Conservation (phyloP, 768 basidiomycete species). For the Psilocybe subaeruginosa region DNA sequence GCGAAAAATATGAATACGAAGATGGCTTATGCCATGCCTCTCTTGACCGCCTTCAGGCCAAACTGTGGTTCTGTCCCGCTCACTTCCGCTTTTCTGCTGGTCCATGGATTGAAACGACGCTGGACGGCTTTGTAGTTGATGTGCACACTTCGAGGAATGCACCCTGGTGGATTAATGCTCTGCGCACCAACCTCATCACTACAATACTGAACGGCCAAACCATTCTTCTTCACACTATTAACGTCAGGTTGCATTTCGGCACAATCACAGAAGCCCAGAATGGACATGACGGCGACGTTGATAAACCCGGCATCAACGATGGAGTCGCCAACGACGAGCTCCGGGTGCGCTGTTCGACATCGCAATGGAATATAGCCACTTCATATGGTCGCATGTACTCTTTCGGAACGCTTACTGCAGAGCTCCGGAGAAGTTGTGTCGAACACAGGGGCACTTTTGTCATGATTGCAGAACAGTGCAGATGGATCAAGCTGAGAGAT, state of each 20-base stretch:
- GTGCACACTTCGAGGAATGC: constrained; percentile 35
- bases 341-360: constrained; percentile 29
- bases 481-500: constrained; percentile 31
- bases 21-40: constrained; percentile 28
- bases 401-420: constrained; percentile 38
- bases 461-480: constrained; percentile 38
- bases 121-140: constrained; percentile 39
- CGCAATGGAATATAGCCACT: constrained; percentile 40
- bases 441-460: constrained; percentile 40
- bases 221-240: constrained; percentile 39
- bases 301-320: constrained; percentile 9
- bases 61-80: constrained; percentile 42
- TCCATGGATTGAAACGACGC: constrained; percentile 32
- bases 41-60: constrained; percentile 21
- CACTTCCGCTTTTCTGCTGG: constrained; percentile 38
- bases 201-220: constrained; percentile 43
- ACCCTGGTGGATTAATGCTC: constrained; percentile 38
- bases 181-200: constrained; percentile 39
- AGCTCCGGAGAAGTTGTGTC: constrained; percentile 40
- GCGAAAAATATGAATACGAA: constrained; percentile 32
- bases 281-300: constrained; percentile 11
- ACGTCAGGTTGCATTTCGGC: constrained; percentile 34
- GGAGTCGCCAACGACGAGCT: constrained; percentile 32
- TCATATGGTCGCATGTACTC: constrained; percentile 37
- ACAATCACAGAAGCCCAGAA: constrained; percentile 14